Percentiles rank a stretch among this genome's conserved stretches.
Evolutionary conservation across 1,284 basidiomycete genomes (phyloP).

Genomic region (Abortiporus biennis): DNA sequence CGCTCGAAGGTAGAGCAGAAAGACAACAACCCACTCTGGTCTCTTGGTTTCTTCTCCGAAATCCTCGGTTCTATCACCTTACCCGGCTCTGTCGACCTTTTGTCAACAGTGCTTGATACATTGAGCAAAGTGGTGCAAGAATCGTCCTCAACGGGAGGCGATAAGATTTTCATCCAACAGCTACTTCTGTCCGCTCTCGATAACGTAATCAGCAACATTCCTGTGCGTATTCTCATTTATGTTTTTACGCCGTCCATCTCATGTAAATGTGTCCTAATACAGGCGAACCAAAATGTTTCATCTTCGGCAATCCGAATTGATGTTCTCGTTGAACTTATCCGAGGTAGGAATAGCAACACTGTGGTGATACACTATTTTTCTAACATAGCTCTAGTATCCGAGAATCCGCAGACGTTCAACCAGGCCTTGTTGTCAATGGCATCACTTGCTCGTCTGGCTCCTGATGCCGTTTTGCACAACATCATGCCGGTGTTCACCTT

Average conservation of each 20-base stretch:
- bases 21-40: slow-evolving; percentile 18
- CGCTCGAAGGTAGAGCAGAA: slow-evolving; percentile 56
- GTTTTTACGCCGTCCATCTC: too few species aligned
- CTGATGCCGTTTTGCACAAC: slow-evolving; percentile 89
- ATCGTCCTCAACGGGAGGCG: slow-evolving; percentile 41
- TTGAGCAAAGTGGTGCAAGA: slow-evolving; percentile 64
- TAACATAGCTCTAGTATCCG: slow-evolving; percentile 49
- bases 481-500: slow-evolving; percentile 99
- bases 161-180: slow-evolving; percentile 80
- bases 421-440: slow-evolving; percentile 91
- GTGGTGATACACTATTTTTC: slow-evolving; percentile 3
- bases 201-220: slow-evolving; percentile 58
- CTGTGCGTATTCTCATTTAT: slow-evolving; percentile 38
- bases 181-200: slow-evolving; percentile 81
- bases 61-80: slow-evolving; percentile 59
- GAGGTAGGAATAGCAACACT: slow-evolving; percentile 42
- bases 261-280: slow-evolving; percentile 1
- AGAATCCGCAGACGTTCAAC: slow-evolving; percentile 93
- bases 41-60: slow-evolving; percentile 64
- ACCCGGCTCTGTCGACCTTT: slow-evolving; percentile 64
- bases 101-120: slow-evolving; percentile 71
- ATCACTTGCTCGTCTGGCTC: slow-evolving; percentile 77
- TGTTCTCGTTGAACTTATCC: slow-evolving; percentile 81
- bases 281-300: slow-evolving; percentile 26
- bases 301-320: slow-evolving; percentile 63